Evolutionary conservation across 2,329 filamentous ascomycete genomes (phyloP).

Genomic region (Trichophyton equinum): DNA sequence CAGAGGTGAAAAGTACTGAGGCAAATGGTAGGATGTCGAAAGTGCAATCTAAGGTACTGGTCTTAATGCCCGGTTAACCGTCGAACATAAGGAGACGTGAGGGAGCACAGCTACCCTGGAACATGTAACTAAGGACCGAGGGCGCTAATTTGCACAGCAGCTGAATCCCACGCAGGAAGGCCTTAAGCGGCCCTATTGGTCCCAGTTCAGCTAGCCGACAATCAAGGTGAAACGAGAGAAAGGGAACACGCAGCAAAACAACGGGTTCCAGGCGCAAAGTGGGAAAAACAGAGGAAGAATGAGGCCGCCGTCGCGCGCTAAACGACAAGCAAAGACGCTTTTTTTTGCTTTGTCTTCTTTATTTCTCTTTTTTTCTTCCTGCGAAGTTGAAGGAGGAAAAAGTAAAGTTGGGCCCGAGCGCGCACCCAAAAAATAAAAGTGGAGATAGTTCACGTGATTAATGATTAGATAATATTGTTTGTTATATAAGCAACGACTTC

Average conservation of each 20-base stretch:
- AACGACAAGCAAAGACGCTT: background rate
- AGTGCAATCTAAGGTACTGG: background rate
- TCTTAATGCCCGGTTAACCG: background rate
- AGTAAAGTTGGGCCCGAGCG: conserved; percentile 1
- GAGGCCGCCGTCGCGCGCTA: background rate
- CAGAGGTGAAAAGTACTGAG: background rate
- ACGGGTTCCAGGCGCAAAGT: background rate
- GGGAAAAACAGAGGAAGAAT: background rate
- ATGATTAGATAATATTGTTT: background rate
- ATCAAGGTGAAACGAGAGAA: background rate
- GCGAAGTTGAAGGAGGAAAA: background rate
- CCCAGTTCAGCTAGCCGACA: background rate
- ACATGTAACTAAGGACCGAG: background rate
- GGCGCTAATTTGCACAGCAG: background rate
- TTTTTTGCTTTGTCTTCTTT: background rate
- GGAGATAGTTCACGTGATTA: background rate
- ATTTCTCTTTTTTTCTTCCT: background rate
- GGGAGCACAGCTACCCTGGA: background rate
- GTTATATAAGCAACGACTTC: background rate
- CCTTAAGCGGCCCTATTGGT: background rate
- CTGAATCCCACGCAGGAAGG: background rate
- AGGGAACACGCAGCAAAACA: background rate
- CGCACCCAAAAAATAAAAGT: background rate
- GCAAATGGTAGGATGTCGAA: background rate
- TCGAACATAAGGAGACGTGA: background rate